These are phyloP conservation scores for Neophaeococcomyces aloes DNA, from an alignment of 2,329 filamentous ascomycete species.

Conservation along the genomic window DNA sequence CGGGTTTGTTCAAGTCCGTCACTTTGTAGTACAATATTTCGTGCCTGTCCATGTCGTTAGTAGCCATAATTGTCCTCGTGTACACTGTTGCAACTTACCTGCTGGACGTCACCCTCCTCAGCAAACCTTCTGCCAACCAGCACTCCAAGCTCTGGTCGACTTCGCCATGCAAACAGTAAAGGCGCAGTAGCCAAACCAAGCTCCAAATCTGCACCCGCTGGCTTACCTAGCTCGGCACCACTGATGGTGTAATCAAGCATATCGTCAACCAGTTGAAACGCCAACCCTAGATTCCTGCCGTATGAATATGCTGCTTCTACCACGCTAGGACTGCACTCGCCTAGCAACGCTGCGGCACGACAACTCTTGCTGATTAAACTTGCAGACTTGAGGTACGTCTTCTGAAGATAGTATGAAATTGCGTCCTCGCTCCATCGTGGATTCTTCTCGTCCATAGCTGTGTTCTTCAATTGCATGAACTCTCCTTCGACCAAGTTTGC, in stretches of 20 bases:
- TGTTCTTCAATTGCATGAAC: constrained; percentile 99
- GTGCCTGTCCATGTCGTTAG: constrained; percentile 50
- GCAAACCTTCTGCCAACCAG: constrained; percentile 88
- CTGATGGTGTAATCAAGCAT: constrained; percentile 93
- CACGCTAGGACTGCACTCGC: constrained; percentile 62
- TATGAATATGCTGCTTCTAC: constrained; percentile 88
- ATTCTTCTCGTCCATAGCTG: constrained; percentile 71
- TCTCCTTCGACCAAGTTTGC: constrained; percentile 96
- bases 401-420: constrained; percentile 87
- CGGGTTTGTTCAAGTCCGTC: constrained; percentile 87
- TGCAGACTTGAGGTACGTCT: constrained; percentile 95
- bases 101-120: constrained; percentile 69
- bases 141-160: constrained; percentile 69
- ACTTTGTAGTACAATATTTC: constrained; percentile 70
- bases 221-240: constrained; percentile 79
- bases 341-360: constrained; percentile 76
- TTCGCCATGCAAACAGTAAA: constrained; percentile 89
- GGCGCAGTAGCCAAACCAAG: constrained; percentile 89
- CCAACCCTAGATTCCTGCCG: constrained; percentile 83
- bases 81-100: constrained; percentile 46
- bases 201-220: constrained; percentile 86
- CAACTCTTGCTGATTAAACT: constrained; percentile 95
- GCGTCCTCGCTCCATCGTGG: constrained; percentile 82
- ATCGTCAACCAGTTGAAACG: constrained; percentile 95
- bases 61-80: constrained; percentile 10